Evolutionary conservation across 257 asterid genomes (phyloP).

Genomic region (Fraxinus excelsior): DNA sequence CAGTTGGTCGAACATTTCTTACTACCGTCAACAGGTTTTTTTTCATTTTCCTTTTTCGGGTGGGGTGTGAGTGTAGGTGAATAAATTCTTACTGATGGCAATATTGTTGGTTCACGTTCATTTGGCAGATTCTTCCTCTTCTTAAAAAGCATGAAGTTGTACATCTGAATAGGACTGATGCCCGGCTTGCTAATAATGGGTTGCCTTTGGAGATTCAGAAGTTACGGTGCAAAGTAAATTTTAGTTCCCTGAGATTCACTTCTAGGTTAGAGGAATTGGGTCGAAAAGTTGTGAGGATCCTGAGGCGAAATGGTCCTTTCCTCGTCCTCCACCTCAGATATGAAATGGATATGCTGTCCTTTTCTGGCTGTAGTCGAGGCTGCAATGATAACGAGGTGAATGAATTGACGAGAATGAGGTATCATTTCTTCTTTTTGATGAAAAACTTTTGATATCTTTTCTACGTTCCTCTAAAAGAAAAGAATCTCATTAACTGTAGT

Average conservation of each 20-base stretch:
- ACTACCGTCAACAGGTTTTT: slow-evolving; percentile 55
- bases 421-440: slow-evolving; percentile 8
- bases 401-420: slow-evolving; percentile 55
- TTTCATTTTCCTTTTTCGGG: background rate
- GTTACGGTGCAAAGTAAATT: slow-evolving; percentile 55
- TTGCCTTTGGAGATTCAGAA: slow-evolving; percentile 49
- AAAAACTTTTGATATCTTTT: background rate
- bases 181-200: slow-evolving; percentile 59
- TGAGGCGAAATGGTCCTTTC: slow-evolving; percentile 47
- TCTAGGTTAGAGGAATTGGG: slow-evolving; percentile 52
- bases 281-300: slow-evolving; percentile 40
- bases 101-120: background rate
- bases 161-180: slow-evolving; percentile 55
- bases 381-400: slow-evolving; percentile 45
- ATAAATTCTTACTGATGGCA: slow-evolving; percentile 8
- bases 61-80: background rate
- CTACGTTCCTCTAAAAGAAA: background rate
- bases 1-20: slow-evolving; percentile 76
- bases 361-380: slow-evolving; percentile 57
- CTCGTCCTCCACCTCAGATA: slow-evolving; percentile 59
- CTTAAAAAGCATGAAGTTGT: slow-evolving; percentile 51
- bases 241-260: slow-evolving; percentile 45
- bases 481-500: slow-evolving; percentile 5
- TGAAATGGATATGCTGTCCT: slow-evolving; percentile 66
- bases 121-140: slow-evolving; percentile 56